These are phyloP conservation scores for Dactylorhiza incarnata DNA, from an alignment of 106 monocot genomes.

Conservation along the genomic window DNA sequence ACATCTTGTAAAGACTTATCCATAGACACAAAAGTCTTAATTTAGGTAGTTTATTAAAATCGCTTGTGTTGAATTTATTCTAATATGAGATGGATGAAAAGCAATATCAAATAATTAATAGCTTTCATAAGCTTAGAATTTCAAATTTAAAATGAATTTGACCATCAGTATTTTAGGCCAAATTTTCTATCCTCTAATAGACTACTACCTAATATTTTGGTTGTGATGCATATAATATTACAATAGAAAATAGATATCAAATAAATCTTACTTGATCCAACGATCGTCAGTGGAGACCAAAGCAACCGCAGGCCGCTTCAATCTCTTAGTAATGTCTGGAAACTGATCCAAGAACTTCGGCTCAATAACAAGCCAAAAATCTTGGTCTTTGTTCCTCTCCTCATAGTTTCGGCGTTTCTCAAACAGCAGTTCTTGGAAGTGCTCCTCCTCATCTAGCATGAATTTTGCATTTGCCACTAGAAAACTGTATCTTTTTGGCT, in stretches of 20 bases:
- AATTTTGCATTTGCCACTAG: constrained; percentile 92
- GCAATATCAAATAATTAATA: too few species aligned
- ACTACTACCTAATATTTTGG: too few species aligned
- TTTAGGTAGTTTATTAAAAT: too few species aligned
- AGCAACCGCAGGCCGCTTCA: constrained; percentile 82
- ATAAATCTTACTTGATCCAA: constrained; percentile 80
- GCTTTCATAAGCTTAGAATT: too few species aligned
- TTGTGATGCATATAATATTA: too few species aligned
- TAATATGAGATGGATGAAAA: too few species aligned
- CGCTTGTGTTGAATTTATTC: too few species aligned
- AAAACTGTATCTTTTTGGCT: constrained; percentile 57
- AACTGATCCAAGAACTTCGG: constrained; percentile 94
- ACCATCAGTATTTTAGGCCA: too few species aligned
- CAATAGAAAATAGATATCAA: not conserved
- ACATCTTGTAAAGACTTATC: too few species aligned
- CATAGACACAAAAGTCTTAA: too few species aligned
- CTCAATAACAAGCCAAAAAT: constrained; percentile 95
- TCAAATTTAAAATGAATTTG: too few species aligned
- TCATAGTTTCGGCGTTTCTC: constrained; percentile 50
- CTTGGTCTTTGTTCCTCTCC: constrained; percentile 77
- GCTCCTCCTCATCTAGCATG: constrained; percentile 98
- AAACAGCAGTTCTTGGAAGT: constrained; percentile 67
- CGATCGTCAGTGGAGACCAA: constrained; percentile 76
- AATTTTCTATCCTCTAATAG: too few species aligned
- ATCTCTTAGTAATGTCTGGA: constrained; percentile 65